Conservation (phyloP, 768 basidiomycete genomes). For the Suillus alpinus region DNA sequence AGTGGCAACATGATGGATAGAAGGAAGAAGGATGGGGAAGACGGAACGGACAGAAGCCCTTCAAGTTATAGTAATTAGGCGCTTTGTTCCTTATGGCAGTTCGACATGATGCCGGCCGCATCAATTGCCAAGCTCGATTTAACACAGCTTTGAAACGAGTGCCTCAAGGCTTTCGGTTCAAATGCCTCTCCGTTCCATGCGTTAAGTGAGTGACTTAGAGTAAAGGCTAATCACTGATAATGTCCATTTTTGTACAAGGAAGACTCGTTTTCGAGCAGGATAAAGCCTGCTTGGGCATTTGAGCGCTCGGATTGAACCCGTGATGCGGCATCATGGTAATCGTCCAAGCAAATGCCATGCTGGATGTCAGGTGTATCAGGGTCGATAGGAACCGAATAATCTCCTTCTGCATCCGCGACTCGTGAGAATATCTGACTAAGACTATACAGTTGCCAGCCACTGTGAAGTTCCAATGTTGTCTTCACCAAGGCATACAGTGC, state of each 20-base stretch:
- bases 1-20: constrained; percentile 11
- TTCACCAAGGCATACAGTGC: constrained; percentile 20
- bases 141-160: not conserved
- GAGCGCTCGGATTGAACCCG: not conserved
- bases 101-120: not conserved
- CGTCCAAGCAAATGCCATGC: too few species aligned
- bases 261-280: not conserved
- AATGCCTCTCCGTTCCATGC: not conserved
- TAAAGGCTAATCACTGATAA: not conserved
- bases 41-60: not conserved
- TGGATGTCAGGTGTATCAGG: too few species aligned
- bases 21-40: not conserved
- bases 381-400: too few species aligned
- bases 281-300: not conserved
- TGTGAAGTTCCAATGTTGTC: constrained; percentile 13
- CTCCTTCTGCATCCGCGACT: not conserved
- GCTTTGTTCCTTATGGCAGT: constrained; percentile 14
- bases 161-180: not conserved
- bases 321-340: too few species aligned
- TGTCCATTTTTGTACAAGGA: not conserved
- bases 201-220: too few species aligned
- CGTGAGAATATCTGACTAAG: constrained; percentile 29
- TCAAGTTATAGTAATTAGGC: not conserved
- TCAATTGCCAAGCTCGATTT: not conserved
- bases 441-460: constrained; percentile 43